These are phyloP conservation scores for Mortierella sp. DNA, from an alignment of 371 early-diverging fungal species.

Conservation along the genomic window DNA sequence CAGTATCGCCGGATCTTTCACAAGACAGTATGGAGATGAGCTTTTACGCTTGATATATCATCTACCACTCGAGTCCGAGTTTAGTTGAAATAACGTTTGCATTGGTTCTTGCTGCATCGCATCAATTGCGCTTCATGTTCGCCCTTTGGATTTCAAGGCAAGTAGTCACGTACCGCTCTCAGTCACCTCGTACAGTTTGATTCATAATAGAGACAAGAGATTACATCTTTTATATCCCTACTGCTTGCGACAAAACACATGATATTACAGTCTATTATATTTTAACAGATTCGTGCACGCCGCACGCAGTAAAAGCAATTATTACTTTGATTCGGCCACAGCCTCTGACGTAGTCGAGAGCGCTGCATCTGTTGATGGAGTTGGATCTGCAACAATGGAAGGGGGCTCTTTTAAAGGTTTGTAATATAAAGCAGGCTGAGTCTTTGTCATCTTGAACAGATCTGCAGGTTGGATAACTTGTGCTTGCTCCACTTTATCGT, in stretches of 20 bases:
- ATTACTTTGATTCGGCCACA: background rate
- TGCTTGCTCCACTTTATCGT: slow-evolving; percentile 30
- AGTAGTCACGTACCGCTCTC: too few relatives aligned
- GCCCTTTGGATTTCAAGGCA: too few relatives aligned
- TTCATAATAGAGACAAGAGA: background rate
- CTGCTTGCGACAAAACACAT: background rate
- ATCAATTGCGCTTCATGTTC: too few relatives aligned
- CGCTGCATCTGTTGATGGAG: background rate
- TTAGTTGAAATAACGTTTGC: too few relatives aligned
- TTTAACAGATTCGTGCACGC: background rate
- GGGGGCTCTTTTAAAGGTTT: slow-evolving; percentile 61
- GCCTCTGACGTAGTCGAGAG: background rate
- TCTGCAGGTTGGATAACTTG: slow-evolving; percentile 61
- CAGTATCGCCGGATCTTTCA: too few relatives aligned
- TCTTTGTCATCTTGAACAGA: slow-evolving; percentile 64
- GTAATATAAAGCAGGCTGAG: slow-evolving; percentile 67
- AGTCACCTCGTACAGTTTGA: too few relatives aligned
- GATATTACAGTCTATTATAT: slow-evolving; percentile 3
- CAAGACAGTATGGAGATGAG: too few relatives aligned
- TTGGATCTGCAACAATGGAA: background rate
- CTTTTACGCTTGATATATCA: too few relatives aligned
- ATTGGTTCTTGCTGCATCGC: too few relatives aligned
- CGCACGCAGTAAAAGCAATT: background rate
- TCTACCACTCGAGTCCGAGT: too few relatives aligned
- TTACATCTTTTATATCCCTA: background rate